These are phyloP conservation scores for Penicillium sp. DNA, from an alignment of 2,329 filamentous ascomycete species.

Conservation along the genomic window DNA sequence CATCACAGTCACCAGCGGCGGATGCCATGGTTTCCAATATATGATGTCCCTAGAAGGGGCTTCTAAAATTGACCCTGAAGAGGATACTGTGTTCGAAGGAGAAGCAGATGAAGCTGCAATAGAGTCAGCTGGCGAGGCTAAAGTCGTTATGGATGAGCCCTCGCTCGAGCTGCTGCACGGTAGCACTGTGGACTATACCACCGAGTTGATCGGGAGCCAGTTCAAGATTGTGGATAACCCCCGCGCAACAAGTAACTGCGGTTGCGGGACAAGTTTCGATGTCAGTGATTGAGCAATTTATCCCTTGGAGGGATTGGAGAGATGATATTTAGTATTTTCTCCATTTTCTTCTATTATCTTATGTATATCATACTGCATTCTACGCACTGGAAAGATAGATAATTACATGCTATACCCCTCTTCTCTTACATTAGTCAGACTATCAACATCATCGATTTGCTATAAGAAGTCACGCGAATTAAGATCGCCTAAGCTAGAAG, in stretches of 20 bases:
- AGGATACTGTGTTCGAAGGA: slow-evolving; percentile 85
- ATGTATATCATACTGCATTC: slow-evolving; percentile 21
- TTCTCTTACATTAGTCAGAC: slow-evolving; percentile 7
- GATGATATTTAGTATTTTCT: neutral
- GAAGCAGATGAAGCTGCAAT: slow-evolving; percentile 38
- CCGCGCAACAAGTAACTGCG: slow-evolving; percentile 86
- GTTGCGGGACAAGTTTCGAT: slow-evolving; percentile 96
- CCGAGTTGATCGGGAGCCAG: slow-evolving; percentile 90
- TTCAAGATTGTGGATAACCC: slow-evolving; percentile 98
- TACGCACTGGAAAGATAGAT: slow-evolving; percentile 21
- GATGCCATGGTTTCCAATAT: slow-evolving; percentile 98
- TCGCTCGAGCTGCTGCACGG: slow-evolving; percentile 87
- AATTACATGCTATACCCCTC: slow-evolving; percentile 30
- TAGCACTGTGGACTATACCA: slow-evolving; percentile 94
- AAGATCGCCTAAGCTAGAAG: no score
- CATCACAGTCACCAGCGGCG: slow-evolving; percentile 87
- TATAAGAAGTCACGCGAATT: neutral
- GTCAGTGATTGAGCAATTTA: slow-evolving; percentile 61
- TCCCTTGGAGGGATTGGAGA: neutral
- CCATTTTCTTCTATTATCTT: slow-evolving; percentile 8
- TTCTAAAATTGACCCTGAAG: slow-evolving; percentile 62
- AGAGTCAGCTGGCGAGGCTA: slow-evolving; percentile 58
- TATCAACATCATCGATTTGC: neutral
- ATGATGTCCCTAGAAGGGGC: slow-evolving; percentile 75
- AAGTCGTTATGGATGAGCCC: slow-evolving; percentile 82